Evolutionary conservation across 116 monocot species (phyloP).

Genomic region (Papilionanthe hybrid): DNA sequence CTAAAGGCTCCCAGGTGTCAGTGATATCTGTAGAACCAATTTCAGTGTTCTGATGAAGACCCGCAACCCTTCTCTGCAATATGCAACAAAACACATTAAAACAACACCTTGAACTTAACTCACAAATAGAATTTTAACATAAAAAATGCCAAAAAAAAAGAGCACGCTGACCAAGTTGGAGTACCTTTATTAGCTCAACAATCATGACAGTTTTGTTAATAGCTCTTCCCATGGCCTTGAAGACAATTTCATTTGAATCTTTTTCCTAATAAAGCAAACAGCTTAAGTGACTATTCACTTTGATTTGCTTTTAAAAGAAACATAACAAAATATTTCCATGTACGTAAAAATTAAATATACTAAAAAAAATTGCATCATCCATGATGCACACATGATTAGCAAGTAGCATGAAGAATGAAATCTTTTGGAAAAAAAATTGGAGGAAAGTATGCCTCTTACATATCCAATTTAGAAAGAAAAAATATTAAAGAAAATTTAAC

Average conservation of each 20-base stretch:
- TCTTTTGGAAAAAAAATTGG: not conserved
- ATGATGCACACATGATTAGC: not conserved
- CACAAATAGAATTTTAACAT: not conserved
- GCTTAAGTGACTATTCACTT: not conserved
- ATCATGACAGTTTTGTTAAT: slow-evolving; percentile 36
- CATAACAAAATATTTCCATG: too few species aligned
- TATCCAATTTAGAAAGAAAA: too few species aligned
- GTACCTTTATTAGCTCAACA: slow-evolving; percentile 41
- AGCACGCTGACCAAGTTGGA: not conserved
- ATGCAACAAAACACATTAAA: too few species aligned
- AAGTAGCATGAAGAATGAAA: not conserved
- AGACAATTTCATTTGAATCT: slow-evolving; percentile 31
- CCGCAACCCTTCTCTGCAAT: slow-evolving; percentile 43
- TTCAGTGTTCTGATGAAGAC: slow-evolving; percentile 39
- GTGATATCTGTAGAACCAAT: slow-evolving; percentile 47
- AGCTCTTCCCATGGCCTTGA: slow-evolving; percentile 48
- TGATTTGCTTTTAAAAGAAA: not conserved
- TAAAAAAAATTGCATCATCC: not conserved
- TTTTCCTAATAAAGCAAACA: slow-evolving; percentile 31
- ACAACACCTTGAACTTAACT: not conserved
- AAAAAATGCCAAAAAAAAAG: not conserved
- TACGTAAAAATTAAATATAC: not conserved
- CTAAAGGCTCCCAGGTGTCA: slow-evolving; percentile 59
- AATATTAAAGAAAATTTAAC: too few species aligned
- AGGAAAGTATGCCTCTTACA: not conserved